Evolutionary conservation across 495 filamentous ascomycete species (phyloP).

Genomic region (Penicillium fimorum): DNA sequence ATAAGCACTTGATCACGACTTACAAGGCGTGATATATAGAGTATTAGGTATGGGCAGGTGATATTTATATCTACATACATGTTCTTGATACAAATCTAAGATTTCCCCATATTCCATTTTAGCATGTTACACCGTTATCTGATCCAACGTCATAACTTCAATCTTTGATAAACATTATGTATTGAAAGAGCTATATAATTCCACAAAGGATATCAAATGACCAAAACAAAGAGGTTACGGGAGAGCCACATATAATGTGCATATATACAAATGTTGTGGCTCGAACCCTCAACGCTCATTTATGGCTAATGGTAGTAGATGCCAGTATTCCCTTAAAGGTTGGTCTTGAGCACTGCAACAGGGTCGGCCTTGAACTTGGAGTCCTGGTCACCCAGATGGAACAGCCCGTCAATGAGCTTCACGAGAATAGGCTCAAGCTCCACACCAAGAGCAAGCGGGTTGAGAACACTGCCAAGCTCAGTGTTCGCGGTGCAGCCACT

Average conservation of each 20-base stretch:
- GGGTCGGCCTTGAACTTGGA: slow-evolving; percentile 21
- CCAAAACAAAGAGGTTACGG: background rate
- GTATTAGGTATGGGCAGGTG: background rate
- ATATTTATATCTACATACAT: background rate
- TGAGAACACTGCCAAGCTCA: slow-evolving; percentile 22
- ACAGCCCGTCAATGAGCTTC: slow-evolving; percentile 25
- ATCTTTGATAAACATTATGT: background rate
- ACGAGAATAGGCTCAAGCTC: slow-evolving; percentile 30
- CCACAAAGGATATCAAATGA: background rate
- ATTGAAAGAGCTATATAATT: background rate
- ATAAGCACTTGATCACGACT: slow-evolving; percentile 1
- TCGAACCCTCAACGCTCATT: background rate
- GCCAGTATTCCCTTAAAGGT: background rate
- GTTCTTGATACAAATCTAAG: background rate
- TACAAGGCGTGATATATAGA: background rate
- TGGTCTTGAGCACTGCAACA: slow-evolving; percentile 11
- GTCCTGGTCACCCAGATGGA: slow-evolving; percentile 18
- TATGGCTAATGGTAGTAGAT: slow-evolving; percentile 4
- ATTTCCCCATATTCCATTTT: background rate
- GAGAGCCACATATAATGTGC: background rate
- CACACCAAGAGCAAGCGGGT: slow-evolving; percentile 29
- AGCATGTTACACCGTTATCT: background rate
- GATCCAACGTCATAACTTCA: slow-evolving; percentile 7
- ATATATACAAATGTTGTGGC: background rate
- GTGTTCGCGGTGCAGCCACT: slow-evolving; percentile 25